phyloP scores from a whole-genome alignment of 139 green algal species.

The Auxenochlorella protothecoides region DNA sequence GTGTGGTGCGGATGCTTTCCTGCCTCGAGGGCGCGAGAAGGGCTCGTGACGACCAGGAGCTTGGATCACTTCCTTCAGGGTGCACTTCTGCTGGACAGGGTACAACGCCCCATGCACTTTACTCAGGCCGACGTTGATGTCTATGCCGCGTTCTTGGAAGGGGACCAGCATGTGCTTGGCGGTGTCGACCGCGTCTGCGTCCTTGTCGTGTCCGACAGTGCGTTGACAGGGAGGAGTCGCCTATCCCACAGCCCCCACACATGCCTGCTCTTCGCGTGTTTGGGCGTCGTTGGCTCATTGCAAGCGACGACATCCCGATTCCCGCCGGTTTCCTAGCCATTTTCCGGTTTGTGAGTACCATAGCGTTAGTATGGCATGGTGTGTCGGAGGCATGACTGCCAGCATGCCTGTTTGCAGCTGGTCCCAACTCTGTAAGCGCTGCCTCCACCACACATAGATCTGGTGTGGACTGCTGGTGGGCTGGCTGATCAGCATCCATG shows the following conservation, averaged over 20 bases:
- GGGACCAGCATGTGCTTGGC: not conserved
- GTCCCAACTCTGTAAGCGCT: too few relatives aligned
- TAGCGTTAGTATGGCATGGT: not conserved
- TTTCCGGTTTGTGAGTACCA: not conserved
- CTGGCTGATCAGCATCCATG: conserved; percentile 12
- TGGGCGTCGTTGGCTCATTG: conserved; percentile 29
- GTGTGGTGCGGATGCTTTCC: too few relatives aligned
- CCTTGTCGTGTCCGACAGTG: not conserved
- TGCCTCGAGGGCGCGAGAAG: too few relatives aligned
- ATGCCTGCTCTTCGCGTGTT: conserved; percentile 46
- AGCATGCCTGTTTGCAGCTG: too few relatives aligned
- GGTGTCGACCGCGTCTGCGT: not conserved
- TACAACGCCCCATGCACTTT: too few relatives aligned
- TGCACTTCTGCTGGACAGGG: too few relatives aligned
- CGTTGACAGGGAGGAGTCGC: not conserved
- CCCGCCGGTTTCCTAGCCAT: not conserved
- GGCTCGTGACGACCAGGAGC: too few relatives aligned
- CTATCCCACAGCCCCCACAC: not conserved
- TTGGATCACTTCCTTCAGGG: too few relatives aligned
- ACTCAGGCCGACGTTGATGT: too few relatives aligned
- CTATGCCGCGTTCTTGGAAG: not conserved
- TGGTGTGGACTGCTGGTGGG: conserved; percentile 27
- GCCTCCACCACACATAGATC: not conserved
- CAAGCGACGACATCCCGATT: conserved; percentile 32
- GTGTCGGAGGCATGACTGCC: not conserved